Base-by-base conservation (phyloP, 768 basidiomycete species). In the Boletus tylopilopsis region DNA sequence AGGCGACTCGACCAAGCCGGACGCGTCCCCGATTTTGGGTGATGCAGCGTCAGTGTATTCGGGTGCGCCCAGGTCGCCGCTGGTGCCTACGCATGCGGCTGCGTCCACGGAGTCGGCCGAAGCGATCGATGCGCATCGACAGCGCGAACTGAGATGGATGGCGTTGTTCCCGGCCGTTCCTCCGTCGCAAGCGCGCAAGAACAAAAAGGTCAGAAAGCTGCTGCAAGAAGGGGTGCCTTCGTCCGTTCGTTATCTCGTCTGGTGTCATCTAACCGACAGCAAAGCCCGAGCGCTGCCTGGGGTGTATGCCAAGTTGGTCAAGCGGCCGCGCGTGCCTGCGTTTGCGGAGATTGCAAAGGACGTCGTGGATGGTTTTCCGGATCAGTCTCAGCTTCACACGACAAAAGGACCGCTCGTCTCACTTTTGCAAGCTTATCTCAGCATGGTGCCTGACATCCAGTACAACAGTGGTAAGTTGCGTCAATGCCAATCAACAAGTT, bases 381-480 rank as follows among this genome's bases (percentile, higher is more conserved):
- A 81, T 35, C 77, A 85, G 25, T 71, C 77, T 6, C 79, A 85
- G 49, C 60, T 87, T 36, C 77, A 79, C 30, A 80, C 74, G 30
- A 76, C 76, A 22, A 73, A 78, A 36, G 77, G 80, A 3, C 76
- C 84, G 0, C 67, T 90, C 9, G 67, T 78, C 21, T 76, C 78
- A 6, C 58, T 87, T 18, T 54, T 84, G 3, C 84, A 87, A 54
- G 87, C 87, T 11, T 92, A 90, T 66, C 64, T 92, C 37, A 79
- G 77, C 16, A 91, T 93, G 90, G 90, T 92, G 0, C 90, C 90
- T 0, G 90, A 93, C 60, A 74, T 90, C 18, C 77, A 76, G 42
- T 93, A 92, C 59, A 71, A 69, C 13, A 72, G 67, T 34, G 87
- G 89, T 87, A 52, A 30, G 68, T 68, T 41, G 25, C 15, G 16